These are phyloP conservation scores for Ceratobasidium sp. DNA, from an alignment of 1,284 basidiomycete genomes.

Conservation along the genomic window DNA sequence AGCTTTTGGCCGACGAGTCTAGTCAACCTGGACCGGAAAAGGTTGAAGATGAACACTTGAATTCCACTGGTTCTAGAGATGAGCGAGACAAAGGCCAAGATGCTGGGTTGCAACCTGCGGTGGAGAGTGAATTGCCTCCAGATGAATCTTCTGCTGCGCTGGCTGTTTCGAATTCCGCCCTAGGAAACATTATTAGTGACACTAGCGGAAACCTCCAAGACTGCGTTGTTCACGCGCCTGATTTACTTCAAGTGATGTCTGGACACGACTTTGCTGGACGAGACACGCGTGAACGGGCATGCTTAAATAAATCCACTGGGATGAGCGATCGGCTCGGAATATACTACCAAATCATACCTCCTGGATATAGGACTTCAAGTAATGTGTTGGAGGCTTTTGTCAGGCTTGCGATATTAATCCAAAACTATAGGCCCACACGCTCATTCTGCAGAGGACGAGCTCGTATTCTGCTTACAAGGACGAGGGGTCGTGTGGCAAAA, in stretches of 20 bases:
- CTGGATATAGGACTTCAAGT: conserved; percentile 34
- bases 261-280: not conserved
- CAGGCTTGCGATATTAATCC: not conserved
- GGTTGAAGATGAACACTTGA: not conserved
- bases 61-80: not conserved
- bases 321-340: conserved; percentile 40
- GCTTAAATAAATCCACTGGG: conserved; percentile 35
- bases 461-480: conserved; percentile 51
- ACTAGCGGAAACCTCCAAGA: not conserved
- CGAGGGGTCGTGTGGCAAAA: conserved; percentile 52
- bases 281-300: conserved; percentile 17
- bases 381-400: not conserved
- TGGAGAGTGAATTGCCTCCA: not conserved
- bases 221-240: conserved; percentile 32
- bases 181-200: not conserved
- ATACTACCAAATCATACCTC: conserved; percentile 38
- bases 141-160: not conserved
- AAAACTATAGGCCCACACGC: conserved; percentile 40
- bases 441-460: conserved; percentile 46
- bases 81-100: not conserved
- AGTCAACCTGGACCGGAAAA: not conserved
- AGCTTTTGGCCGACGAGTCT: not conserved
- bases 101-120: not conserved
- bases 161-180: not conserved
- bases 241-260: conserved; percentile 18